Evolutionary conservation across 1,284 basidiomycete species (phyloP), one percentile per base, ranked within the genome.

Genomic region (Spongispora temasekensis): DNA sequence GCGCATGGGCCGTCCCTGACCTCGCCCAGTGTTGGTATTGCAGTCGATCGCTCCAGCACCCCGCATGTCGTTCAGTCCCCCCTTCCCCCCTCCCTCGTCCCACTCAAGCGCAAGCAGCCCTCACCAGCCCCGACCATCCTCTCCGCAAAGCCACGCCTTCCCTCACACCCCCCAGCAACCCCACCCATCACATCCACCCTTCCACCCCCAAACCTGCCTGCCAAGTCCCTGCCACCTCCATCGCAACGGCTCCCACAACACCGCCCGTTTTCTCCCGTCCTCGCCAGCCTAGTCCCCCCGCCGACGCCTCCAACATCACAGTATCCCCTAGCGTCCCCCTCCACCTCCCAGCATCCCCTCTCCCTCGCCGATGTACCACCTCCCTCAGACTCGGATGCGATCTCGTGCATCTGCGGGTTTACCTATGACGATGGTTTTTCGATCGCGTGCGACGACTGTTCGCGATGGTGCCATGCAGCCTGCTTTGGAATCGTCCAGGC

Each of bases 391-490:
- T 68, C 75, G 37, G 81, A 83, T 31, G 75, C 79, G 53, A 88
- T 90, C 59, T 77, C 79, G 52, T 94, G 93, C 71, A 90, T 93
- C 56, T 94, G 93, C 69, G 86, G 84, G 5, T 81, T 79, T 63
- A 78, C 84, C 48, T 84, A 89, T 68, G 95, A 96, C 77, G 94
- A 96, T 72, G 95, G 95, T 19, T 95, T 94, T 77, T 93, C 90
- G 19, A 94, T 97, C 61, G 93, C 93, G 28, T 98, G 95, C 76
- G 96, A 97, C 74, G 78, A 82, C 56, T 98, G 96, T 74, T 84
- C 85, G 27, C 85, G 92, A 21, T 97, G 95, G 95, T 93, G 93
- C 69, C 95, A 98, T 76, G 91, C 87, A 8, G 88, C 89, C 6
- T 97, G 95, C 75, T 94, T 96, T 68, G 86, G 84, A 34, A 90